A percentile compares a stretch with the other conserved stretches of the same genome.
Conservation (phyloP, 176 grass and related monocot genomes). For the maize (Zea mays) region Zm-B73-REFERENCE-NAM-5.0 NC_050099.1:41128501-41129000, state of each 20-base stretch:
- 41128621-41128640: background rate
- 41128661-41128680: background rate
- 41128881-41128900: slow-evolving; percentile 9
- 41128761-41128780: background rate
- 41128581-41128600: background rate
- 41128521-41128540: slow-evolving; percentile 42
- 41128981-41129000: slow-evolving; percentile 5
- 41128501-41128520: slow-evolving; percentile 50
- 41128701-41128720: slow-evolving; percentile 11
- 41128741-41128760: background rate
- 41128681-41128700: background rate
- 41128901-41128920: slow-evolving; percentile 5
- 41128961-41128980: slow-evolving; percentile 1
- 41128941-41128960: slow-evolving; percentile 33
- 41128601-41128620: background rate
- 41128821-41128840: too few relatives aligned
- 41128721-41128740: background rate
- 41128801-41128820: background rate
- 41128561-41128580: background rate
- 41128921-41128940: slow-evolving; percentile 2
- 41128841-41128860: slow-evolving; percentile 14
- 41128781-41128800: background rate
- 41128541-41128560: slow-evolving; percentile 37
- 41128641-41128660: background rate
- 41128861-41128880: slow-evolving; percentile 17